Evolutionary conservation across 805 yeast species (phyloP).

Genomic region (Candida khao-thaluensis): DNA sequence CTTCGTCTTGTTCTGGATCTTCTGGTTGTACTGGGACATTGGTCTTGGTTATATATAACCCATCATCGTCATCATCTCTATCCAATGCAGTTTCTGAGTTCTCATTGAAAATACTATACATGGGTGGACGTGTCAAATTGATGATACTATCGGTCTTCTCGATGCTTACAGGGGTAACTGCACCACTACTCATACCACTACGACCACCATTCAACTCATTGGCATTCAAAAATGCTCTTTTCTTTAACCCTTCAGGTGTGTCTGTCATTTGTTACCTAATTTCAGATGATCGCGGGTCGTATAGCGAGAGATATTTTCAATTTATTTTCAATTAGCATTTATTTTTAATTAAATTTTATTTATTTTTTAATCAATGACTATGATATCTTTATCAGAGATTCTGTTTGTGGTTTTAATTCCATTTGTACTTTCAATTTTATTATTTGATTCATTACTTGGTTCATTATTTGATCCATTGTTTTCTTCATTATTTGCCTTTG

Average conservation of each 20-base stretch:
- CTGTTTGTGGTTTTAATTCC: too few relatives aligned
- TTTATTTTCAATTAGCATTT: too few relatives aligned
- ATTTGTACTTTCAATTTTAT: too few relatives aligned
- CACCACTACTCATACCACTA: slow-evolving; percentile 6
- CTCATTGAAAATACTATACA: slow-evolving; percentile 51
- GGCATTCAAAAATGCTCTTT: slow-evolving; percentile 1
- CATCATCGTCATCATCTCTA: slow-evolving; percentile 22
- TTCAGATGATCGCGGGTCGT: slow-evolving; percentile 7
- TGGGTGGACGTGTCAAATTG: slow-evolving; percentile 50
- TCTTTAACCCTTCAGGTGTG: slow-evolving; percentile 7
- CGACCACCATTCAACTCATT: neutral
- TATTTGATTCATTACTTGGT: neutral
- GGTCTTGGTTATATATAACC: slow-evolving; percentile 11
- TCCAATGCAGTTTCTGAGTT: slow-evolving; percentile 37
- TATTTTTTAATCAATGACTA: neutral
- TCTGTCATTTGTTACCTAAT: slow-evolving; percentile 2
- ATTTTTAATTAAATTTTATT: too few relatives aligned
- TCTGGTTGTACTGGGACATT: neutral
- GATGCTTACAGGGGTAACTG: slow-evolving; percentile 25
- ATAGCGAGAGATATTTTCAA: too few relatives aligned
- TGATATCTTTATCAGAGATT: neutral
- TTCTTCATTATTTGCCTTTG: too few relatives aligned
- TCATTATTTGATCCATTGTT: too few relatives aligned
- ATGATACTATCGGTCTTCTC: slow-evolving; percentile 41
- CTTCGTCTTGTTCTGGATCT: neutral